Base-by-base conservation (phyloP, 2,329 filamentous ascomycete species). In the Penicillium sp. region DNA sequence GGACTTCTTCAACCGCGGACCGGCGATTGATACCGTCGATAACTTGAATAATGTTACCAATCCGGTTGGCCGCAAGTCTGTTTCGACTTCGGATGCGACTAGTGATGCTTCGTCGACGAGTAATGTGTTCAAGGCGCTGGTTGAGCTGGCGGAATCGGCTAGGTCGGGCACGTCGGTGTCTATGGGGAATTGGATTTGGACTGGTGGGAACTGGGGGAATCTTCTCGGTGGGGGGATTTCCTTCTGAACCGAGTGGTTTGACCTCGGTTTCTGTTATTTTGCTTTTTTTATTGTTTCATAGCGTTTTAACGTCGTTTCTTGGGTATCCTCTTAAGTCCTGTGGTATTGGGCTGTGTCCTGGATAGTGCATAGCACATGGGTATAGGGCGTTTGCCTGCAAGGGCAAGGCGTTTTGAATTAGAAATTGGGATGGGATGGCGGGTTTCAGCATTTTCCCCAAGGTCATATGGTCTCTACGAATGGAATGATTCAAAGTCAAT, bases 1-100 rank as follows among this genome's bases (percentile, higher is more conserved):
- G 1, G 90, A 95, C 73, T 93, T 91, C 72, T 92, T 87, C 72
- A 87, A 90, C 70, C 80, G 86, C 57, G 89, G 87, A 0, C 85
- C 87, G 0, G 83, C 88, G 32, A 84, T 94, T 53, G 78, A 80
- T 7, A 86, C 86, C 0, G 86, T 89, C 2, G 90, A 94, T 73
- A 73, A 66, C 44, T 72, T 91, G 66, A 93, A 93, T 70, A 75
- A 76, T 5, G 77, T 84, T n/a, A 72, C 69, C 7, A 65, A 70
- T 29, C 66, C 78, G 1, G 72, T 78, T 7, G 81, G 80, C 11
- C 73, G 81, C 37, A 73, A 63, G 14, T 58, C 61, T 49, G 59
- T 71, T 9, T 59, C 73, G 7, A 70, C 72, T 22, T 64, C 67
- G 9, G 56, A 57, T n/a, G 52, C 63, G 22, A 65, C 63, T 18